These are phyloP conservation scores for Leptodontidium sp. DNA, from an alignment of 2,329 filamentous ascomycete species.

Conservation along the genomic window DNA sequence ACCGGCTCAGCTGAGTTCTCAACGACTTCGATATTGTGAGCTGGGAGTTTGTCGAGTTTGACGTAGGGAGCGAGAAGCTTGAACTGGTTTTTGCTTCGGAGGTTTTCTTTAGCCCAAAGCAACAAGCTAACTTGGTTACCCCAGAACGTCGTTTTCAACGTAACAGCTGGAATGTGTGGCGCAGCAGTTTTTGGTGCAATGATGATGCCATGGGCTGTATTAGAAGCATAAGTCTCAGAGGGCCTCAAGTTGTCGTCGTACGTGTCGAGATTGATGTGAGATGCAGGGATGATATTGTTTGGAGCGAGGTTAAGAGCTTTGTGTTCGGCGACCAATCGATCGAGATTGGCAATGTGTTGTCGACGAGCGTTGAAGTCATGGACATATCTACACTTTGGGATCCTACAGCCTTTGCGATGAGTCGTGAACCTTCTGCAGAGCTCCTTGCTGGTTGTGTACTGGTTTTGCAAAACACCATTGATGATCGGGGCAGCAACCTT, in stretches of 20 bases:
- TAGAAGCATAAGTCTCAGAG: neutral
- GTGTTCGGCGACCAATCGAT: neutral
- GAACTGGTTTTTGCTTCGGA: neutral
- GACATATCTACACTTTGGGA: neutral
- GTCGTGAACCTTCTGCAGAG: neutral
- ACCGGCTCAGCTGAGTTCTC: neutral
- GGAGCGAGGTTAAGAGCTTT: neutral
- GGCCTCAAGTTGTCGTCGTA: neutral
- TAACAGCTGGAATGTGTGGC: neutral
- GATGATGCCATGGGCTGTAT: neutral
- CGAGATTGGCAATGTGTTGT: neutral
- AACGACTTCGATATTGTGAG: neutral
- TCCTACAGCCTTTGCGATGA: neutral
- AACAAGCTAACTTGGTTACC: neutral
- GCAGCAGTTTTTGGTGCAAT: neutral
- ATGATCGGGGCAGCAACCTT: neutral
- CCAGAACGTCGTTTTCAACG: neutral
- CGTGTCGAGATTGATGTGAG: neutral
- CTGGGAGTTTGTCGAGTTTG: neutral
- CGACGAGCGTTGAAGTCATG: neutral
- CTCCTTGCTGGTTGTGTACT: constrained; percentile 1
- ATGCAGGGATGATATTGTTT: neutral
- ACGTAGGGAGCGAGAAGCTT: constrained; percentile 13
- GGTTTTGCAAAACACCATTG: neutral
- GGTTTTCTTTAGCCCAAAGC: constrained; percentile 11